Percentiles rank a stretch among this genome's conserved stretches.
Evolutionary conservation across 805 yeast species (phyloP).

Genomic region (Monosporozyma yasuniensis): DNA sequence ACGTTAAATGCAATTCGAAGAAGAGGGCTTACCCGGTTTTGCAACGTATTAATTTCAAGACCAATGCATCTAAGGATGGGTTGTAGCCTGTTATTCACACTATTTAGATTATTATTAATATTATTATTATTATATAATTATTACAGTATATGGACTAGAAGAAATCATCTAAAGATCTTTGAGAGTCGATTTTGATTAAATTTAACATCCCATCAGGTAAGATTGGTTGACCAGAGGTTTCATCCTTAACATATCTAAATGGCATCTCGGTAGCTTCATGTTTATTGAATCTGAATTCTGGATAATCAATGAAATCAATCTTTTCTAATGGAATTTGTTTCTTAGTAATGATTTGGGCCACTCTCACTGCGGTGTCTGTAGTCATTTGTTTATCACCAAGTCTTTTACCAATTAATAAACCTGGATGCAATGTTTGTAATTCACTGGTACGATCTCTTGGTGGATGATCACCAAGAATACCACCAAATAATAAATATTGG

Average conservation of each 20-base stretch:
- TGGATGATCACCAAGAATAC: slow-evolving; percentile 91
- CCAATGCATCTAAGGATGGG: not conserved
- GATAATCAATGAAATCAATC: slow-evolving; percentile 82
- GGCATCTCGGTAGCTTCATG: slow-evolving; percentile 98
- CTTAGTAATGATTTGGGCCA: slow-evolving; percentile 73
- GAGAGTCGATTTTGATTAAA: slow-evolving; percentile 76
- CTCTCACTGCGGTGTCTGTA: slow-evolving; percentile 93
- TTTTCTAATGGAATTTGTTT: slow-evolving; percentile 51
- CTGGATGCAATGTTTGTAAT: slow-evolving; percentile 65
- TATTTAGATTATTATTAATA: too few relatives aligned
- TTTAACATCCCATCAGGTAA: slow-evolving; percentile 88
- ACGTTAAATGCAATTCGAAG: not conserved
- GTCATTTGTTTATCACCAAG: slow-evolving; percentile 90
- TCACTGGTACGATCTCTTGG: slow-evolving; percentile 88
- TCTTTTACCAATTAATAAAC: slow-evolving; percentile 65
- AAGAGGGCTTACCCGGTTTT: not conserved
- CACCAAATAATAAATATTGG: slow-evolving; percentile 92
- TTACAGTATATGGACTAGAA: slow-evolving; percentile 7
- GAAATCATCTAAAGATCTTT: slow-evolving; percentile 69
- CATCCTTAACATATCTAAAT: slow-evolving; percentile 72
- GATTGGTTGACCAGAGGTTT: slow-evolving; percentile 53
- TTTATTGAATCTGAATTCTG: slow-evolving; percentile 80
- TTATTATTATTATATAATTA: too few relatives aligned
- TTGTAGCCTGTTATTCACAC: too few relatives aligned
- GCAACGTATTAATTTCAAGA: too few relatives aligned